Base-by-base conservation (phyloP, 1,139 yeast species). In the Candida sanyaensis region DNA sequence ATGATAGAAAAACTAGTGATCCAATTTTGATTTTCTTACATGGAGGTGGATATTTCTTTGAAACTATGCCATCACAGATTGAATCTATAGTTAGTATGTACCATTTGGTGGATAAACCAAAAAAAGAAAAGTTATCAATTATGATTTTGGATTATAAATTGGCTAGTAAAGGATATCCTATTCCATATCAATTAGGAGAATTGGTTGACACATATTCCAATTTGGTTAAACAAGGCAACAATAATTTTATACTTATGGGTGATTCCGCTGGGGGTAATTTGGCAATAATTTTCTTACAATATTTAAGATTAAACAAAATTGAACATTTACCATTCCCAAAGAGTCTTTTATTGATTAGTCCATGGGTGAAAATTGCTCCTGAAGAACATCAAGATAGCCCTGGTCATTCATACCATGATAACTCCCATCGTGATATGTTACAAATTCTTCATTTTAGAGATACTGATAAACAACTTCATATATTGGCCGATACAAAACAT, bases 251-350 rank as follows among this genome's bases (percentile, higher is more conserved):
- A 1, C 55, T 74, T 5, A 45, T 71, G 50, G 78, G 78, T 1
- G 78, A 73, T 55, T 71, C 77, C 0, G 77, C 77, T 11, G 78
- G 78, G 21, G 78, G 77, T 1, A 65, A 73, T 57, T 56, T 73
- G 51, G 55, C 69, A 1, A 54, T 71, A 7, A 56, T 57, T 21
- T 66, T 63, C 47, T 51, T 66, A 9, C 72, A 71, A 53, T 64
- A 57, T 43, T 56, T 71, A 54, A 61, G 62, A 23, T 41, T 42
- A 26, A 50, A 47, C 38, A 41, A 45, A 21, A 8, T 7, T 37
- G 17, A 23, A 24, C 29, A n/a, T 17, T 39, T 45, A 27, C 60
- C 65, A 2, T 68, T 58, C 49, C 80, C 80, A 1, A 56, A 55
- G 3, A 61, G 69, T 43, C 53, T 68, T 41, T 49, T 73, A 1